Conservation (phyloP, 2,329 filamentous ascomycete species). For the Calonectria crousiana region DNA sequence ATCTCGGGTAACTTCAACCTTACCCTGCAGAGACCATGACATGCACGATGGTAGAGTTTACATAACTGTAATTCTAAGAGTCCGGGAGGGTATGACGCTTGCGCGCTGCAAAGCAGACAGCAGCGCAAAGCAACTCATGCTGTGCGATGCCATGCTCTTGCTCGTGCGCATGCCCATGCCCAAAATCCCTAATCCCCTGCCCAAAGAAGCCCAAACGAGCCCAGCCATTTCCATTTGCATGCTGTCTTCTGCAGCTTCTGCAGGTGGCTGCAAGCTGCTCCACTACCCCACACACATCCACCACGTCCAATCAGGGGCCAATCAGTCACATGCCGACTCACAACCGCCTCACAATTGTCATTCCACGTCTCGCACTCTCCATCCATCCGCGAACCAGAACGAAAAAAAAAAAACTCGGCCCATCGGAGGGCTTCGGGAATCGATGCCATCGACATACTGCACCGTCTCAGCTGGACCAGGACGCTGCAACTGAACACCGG, state of each 20-base stretch:
- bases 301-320: slow-evolving; percentile 21
- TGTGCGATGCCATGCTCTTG: neutral
- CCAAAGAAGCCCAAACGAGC: neutral
- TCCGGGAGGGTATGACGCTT: neutral
- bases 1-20: slow-evolving; percentile 28
- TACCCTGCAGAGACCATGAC: neutral
- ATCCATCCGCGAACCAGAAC: slow-evolving; percentile 32
- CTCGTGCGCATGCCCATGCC: neutral
- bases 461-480: slow-evolving; percentile 8
- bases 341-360: slow-evolving; percentile 22
- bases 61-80: neutral
- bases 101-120: neutral
- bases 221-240: slow-evolving; percentile 8
- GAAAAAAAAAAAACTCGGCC: slow-evolving; percentile 30
- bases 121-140: neutral
- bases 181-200: neutral
- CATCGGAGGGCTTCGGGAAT: slow-evolving; percentile 32
- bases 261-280: neutral
- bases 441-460: slow-evolving; percentile 17
- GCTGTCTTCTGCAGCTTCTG: neutral
- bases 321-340: slow-evolving; percentile 37
- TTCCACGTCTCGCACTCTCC: slow-evolving; percentile 29
- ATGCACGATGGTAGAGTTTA: neutral
- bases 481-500: slow-evolving; percentile 6
- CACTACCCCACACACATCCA: slow-evolving; percentile 34